Evolutionary conservation across 352 stramenopile genomes (phyloP), one percentile per base, ranked within the genome.

Genomic region (Phytophthora crassamura): DNA sequence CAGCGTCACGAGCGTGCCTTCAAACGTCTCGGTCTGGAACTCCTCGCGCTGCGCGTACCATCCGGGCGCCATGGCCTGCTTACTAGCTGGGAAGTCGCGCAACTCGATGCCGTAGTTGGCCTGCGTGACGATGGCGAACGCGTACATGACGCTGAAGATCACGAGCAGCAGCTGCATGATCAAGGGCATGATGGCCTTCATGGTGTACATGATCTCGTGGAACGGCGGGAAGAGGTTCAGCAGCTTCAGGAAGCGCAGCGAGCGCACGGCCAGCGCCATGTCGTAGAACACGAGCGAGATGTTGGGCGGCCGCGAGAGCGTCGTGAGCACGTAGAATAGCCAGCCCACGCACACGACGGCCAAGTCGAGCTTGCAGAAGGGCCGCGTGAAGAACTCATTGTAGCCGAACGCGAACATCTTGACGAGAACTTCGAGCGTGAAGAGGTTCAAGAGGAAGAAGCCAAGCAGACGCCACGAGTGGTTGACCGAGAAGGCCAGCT

Each of bases 111-210:
- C 86, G 41, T 93, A 94, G 48, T 91, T 90, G 28, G 82, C 84
- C 35, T 94, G 86, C 8, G 83, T 90, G 11, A 94, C 70, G 59
- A 94, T 89, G 33, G 82, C 86, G 42, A 91, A 94, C 6, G 84
- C 80, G 67, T 94, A 94, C 73, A 89, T 90, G 66, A 94, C 78
- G 63, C 82, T 91, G 34, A 94, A 83, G 45, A 94, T 91, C n/a
- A 94, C 86, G 11, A 94, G 64, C 30, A 91, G 62, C 22, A 94
- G 61, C 67, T 94, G 84, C 59, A 87, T 65, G 52, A 94, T 81
- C 48, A 94, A 69, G n/a, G 86, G 82, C 47, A 91, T 77, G 45
- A 94, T 91, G 8, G 79, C 80, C 67, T 90, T 85, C 86, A 94
- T 91, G 10, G 86, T 94, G 78, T 87, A 93, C 16, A 93, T 70